These are phyloP conservation scores for Cryomyces antarcticus DNA, from an alignment of 495 filamentous ascomycete species.

Conservation along the genomic window DNA sequence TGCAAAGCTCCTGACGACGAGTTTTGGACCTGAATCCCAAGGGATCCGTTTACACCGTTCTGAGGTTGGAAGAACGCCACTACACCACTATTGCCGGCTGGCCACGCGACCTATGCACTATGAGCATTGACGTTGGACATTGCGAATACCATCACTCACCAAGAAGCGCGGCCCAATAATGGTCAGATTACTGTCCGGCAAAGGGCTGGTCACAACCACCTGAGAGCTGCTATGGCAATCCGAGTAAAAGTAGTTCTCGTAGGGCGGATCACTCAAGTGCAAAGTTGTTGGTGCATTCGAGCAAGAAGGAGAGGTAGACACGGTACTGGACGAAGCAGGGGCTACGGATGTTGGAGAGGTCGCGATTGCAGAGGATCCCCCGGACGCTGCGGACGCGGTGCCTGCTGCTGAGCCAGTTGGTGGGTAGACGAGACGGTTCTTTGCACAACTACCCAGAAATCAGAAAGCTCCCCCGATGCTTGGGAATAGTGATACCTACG, in stretches of 20 bases:
- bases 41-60: constrained; percentile 31
- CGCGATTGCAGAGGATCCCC: neutral
- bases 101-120: constrained; percentile 30
- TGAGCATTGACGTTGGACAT: neutral
- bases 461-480: neutral
- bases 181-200: constrained; percentile 29
- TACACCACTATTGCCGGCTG: constrained; percentile 41
- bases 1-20: constrained; percentile 19
- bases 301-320: neutral
- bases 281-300: neutral
- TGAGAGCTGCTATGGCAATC: constrained; percentile 34
- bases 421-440: constrained; percentile 13
- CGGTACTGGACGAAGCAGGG: neutral
- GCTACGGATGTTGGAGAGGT: neutral
- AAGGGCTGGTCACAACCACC: constrained; percentile 36
- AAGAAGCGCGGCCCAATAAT: constrained; percentile 34
- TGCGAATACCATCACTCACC: neutral
- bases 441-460: constrained; percentile 9
- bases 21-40: constrained; percentile 30
- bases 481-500: constrained; percentile 7
- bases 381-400: neutral
- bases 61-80: constrained; percentile 31
- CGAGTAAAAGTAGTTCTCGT: constrained; percentile 41
- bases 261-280: constrained; percentile 25
- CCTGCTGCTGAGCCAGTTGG: neutral